Evolutionary conservation across 768 basidiomycete species (phyloP), one percentile per base, ranked within the genome.

Genomic region (Boletus vermiculosoides): DNA sequence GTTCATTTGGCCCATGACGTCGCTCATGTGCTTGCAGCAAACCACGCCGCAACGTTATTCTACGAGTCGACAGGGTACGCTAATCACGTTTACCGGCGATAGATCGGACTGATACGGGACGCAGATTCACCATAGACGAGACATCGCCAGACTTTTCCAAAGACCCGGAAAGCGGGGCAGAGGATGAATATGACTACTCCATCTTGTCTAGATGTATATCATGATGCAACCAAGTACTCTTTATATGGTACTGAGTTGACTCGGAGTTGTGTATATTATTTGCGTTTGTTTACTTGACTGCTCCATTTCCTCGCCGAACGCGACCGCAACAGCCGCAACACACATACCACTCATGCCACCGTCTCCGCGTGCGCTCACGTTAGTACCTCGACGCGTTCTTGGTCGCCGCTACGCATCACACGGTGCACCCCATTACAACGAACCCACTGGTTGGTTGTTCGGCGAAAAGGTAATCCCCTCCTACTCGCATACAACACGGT

Each of bases 381-480:
- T 47, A 46, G 45, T 25, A 18, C 61, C 70, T 39, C 57, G 63
- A 46, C 63, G 75, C 33, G 49, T 56, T n/a, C 54, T 66, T 7
- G 60, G 55, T 52, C 78, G 73, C 62, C 82, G 86, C 6, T 81
- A 80, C 69, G 86, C 86, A 30, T 90, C 89, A 13, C 87, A 88
- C 64, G 88, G 83, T 51, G 85, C 88, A 25, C 89, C 92, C 12
- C 85, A 88, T 52, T 94, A 86, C 73, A 94, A 97, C 68, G 91
- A 94, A 60, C 94, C 94, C 41, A 84, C 86, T 8, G 94, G 94
- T 30, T 88, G 83, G 72, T 71, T 97, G 58, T 96, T 96, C 61
- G 87, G 87, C 61, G 94, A 97, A 78, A 90, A 91, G 83, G 94
- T 92, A 63, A 41, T 34, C 28, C 33, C 9, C 47, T 46, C 47